These are phyloP conservation scores for Aegilops tauschii DNA, from an alignment of 176 grass and related monocot genomes.

Conservation along the genomic window DNA sequence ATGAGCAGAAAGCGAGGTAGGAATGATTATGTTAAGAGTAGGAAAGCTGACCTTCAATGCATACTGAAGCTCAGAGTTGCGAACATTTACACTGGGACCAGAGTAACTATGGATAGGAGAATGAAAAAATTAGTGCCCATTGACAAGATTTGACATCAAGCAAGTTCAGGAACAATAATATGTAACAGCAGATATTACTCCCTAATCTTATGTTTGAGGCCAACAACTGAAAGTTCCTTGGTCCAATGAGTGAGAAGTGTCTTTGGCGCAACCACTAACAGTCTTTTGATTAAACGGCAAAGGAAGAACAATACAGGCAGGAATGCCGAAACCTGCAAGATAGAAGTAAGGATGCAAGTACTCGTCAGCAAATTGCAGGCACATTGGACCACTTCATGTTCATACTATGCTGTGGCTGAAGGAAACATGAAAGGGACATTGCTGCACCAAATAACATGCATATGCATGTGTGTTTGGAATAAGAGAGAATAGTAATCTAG, in stretches of 20 bases:
- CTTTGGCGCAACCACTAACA: conserved; percentile 80
- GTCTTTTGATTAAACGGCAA: conserved; percentile 68
- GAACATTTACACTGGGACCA: conserved; percentile 53
- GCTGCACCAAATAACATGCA: no score
- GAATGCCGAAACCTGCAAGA: conserved; percentile 74
- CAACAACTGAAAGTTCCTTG: conserved; percentile 75
- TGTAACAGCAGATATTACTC: conserved; percentile 46
- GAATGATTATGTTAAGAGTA: neutral
- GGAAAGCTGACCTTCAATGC: conserved; percentile 57
- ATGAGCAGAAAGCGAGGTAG: neutral
- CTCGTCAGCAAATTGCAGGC: conserved; percentile 7
- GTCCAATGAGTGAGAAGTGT: conserved; percentile 83
- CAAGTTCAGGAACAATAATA: conserved; percentile 1
- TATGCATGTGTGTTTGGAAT: no score
- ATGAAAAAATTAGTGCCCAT: neutral
- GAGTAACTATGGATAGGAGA: conserved; percentile 58
- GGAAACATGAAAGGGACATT: neutral
- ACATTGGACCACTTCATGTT: neutral
- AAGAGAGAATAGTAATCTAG: no score
- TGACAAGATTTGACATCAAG: neutral
- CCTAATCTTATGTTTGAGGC: conserved; percentile 63
- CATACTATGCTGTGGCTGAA: neutral
- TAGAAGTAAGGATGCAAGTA: neutral
- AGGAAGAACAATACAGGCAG: conserved; percentile 60
- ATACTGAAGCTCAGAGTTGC: conserved; percentile 62